Conservation (phyloP, 441 rosid genomes). For the Gossypium davidsonii region DNA sequence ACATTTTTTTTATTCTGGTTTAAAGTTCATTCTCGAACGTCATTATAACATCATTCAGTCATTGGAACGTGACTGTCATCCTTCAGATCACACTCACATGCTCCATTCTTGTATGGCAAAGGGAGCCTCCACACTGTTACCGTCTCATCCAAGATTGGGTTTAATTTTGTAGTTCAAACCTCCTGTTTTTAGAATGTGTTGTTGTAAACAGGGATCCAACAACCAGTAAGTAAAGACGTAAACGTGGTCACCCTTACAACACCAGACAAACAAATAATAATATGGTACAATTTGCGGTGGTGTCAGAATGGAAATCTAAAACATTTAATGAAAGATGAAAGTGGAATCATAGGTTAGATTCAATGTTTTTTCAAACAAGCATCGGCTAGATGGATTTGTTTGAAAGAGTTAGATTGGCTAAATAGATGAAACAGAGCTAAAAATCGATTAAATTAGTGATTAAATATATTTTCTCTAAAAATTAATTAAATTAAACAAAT, state of each 20-base stretch:
- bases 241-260: neutral
- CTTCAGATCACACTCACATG: neutral
- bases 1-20: neutral
- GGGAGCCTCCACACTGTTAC: constrained; percentile 1
- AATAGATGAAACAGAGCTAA: no score
- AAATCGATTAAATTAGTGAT: no score
- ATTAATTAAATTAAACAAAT: no score
- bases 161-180: neutral
- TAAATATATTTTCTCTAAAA: no score
- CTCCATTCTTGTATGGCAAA: neutral
- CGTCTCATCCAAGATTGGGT: neutral
- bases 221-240: neutral
- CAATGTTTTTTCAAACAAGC: no score
- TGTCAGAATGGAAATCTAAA: neutral
- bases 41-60: neutral
- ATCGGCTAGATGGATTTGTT: no score
- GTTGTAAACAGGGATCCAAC: neutral
- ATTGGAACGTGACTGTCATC: neutral
- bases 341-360: no score
- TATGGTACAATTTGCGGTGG: neutral
- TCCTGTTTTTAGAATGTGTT: neutral
- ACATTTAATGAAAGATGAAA: no score
- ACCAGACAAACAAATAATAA: neutral
- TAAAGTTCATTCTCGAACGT: neutral
- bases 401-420: no score